Conservation (phyloP, 306 rosid species). For the Acacia confusa region DNA sequence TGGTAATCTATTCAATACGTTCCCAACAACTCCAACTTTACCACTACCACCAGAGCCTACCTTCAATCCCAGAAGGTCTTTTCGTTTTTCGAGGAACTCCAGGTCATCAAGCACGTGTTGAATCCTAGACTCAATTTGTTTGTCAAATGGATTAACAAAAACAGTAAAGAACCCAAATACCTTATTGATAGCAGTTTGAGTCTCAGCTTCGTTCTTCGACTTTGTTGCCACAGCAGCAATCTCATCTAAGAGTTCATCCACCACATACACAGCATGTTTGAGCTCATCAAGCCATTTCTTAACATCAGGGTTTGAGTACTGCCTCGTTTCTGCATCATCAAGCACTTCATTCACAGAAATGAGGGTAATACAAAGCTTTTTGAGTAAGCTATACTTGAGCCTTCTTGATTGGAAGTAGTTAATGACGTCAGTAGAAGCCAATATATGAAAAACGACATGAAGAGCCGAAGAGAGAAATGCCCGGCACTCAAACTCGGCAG, state of each 20-base stretch:
- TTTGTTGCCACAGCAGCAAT: background rate
- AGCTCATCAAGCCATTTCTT: background rate
- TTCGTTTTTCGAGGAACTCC: slow-evolving; percentile 24
- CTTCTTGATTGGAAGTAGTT: slow-evolving; percentile 20
- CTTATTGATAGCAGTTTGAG: background rate
- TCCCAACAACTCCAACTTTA: slow-evolving; percentile 7
- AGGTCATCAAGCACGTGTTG: background rate
- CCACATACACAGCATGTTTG: background rate
- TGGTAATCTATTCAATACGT: slow-evolving; percentile 14
- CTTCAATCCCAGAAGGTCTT: slow-evolving; percentile 24
- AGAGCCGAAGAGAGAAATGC: slow-evolving; percentile 20
- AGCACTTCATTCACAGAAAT: background rate
- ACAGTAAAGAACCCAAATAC: background rate
- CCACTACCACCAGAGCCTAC: background rate
- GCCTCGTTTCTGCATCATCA: background rate
- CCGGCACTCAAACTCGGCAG: background rate
- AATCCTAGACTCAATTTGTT: slow-evolving; percentile 1
- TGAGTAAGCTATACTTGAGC: background rate
- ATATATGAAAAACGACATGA: slow-evolving; percentile 13
- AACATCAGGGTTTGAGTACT: background rate
- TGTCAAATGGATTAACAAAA: background rate
- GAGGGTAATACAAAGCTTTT: background rate
- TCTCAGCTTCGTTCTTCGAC: background rate
- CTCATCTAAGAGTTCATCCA: background rate
- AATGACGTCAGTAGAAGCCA: slow-evolving; percentile 24